Evolutionary conservation across 768 basidiomycete genomes (phyloP).

Genomic region (Astraeus odoratus): DNA sequence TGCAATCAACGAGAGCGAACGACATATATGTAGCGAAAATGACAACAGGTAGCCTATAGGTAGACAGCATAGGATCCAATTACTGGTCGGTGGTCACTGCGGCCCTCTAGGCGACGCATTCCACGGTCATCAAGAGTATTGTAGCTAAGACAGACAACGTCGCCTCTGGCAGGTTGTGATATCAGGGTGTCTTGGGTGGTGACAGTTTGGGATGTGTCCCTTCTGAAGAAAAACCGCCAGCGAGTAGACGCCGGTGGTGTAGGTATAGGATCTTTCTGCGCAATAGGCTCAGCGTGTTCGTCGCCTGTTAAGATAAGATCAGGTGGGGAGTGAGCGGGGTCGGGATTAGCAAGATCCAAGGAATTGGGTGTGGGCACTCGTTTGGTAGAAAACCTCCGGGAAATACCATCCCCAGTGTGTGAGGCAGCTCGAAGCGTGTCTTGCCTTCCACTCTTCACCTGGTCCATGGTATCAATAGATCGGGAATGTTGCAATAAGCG

Average conservation of each 20-base stretch:
- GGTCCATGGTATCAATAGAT: conserved; percentile 25
- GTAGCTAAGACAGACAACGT: conserved; percentile 68
- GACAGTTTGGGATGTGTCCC: conserved; percentile 26
- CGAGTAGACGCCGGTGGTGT: conserved; percentile 26
- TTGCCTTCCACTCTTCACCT: not conserved
- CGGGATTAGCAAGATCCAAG: conserved; percentile 5
- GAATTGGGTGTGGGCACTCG: conserved; percentile 3
- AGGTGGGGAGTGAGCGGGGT: conserved; percentile 11
- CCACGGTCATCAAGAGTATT: conserved; percentile 65
- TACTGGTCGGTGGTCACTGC: conserved; percentile 84
- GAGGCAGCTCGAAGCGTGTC: conserved; percentile 7
- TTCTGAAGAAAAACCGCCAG: conserved; percentile 49
- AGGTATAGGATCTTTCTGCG: conserved; percentile 20
- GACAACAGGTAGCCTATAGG: conserved; percentile 34
- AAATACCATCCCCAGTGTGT: conserved; percentile 9
- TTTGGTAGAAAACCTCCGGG: conserved; percentile 13
- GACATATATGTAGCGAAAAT: not conserved
- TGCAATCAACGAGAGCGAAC: not conserved
- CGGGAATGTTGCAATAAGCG: conserved; percentile 11
- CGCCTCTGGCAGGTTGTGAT: conserved; percentile 46
- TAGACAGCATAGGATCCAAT: conserved; percentile 71
- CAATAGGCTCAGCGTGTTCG: conserved; percentile 18
- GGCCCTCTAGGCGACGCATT: conserved; percentile 71
- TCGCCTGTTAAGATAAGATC: conserved; percentile 8
- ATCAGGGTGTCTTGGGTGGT: conserved; percentile 18